Percentiles rank a stretch among this genome's conserved stretches.
Conservation (phyloP, 2,329 filamentous ascomycete genomes). For the Pseudogymnoascus sp. region DNA sequence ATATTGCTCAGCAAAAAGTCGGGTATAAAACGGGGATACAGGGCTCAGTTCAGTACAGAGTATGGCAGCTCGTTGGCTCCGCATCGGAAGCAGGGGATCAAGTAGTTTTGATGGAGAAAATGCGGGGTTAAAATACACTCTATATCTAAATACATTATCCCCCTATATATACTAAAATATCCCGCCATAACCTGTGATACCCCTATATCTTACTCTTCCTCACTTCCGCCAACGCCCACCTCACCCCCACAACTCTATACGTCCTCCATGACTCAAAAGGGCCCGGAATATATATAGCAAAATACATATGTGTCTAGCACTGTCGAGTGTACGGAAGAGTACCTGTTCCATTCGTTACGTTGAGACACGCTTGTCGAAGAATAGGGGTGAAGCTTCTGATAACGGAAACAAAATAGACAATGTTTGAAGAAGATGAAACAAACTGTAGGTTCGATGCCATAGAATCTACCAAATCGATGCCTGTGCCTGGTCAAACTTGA, state of each 20-base stretch:
- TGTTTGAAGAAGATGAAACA: neutral
- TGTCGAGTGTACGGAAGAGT: neutral
- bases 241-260: neutral
- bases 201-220: neutral
- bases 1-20: too few relatives aligned
- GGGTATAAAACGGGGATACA: too few relatives aligned
- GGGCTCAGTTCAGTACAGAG: too few relatives aligned
- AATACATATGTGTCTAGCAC: neutral
- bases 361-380: neutral
- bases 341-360: neutral
- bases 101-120: too few relatives aligned
- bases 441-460: neutral
- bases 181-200: neutral
- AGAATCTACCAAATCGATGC: neutral
- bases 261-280: neutral
- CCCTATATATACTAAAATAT: neutral
- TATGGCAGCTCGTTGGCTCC: too few relatives aligned
- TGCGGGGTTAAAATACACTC: too few relatives aligned
- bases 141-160: neutral
- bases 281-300: neutral
- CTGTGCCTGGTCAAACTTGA: neutral
- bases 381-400: neutral
- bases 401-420: neutral
- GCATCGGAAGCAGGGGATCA: too few relatives aligned
- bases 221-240: neutral